Evolutionary conservation across 225 moss, liverwort and hornwort genomes (phyloP).

Genomic region (Thuidium tamariscinum): DNA sequence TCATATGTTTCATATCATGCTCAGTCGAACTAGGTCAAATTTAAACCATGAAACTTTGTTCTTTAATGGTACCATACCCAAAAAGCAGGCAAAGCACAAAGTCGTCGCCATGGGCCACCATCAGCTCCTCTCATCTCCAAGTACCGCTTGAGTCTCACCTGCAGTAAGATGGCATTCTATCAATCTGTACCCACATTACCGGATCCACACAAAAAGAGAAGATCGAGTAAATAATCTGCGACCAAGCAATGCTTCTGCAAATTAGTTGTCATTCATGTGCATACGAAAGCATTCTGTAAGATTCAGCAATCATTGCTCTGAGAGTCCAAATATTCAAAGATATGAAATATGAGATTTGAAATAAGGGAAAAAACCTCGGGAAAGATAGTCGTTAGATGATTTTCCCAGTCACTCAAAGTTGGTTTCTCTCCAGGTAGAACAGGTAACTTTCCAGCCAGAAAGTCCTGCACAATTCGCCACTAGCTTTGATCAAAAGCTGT

Average conservation of each 20-base stretch:
- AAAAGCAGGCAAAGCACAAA: constrained; percentile 82
- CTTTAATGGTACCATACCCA: constrained; percentile 28
- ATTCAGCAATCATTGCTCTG: not conserved
- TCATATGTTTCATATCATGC: not conserved
- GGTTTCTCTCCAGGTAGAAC: constrained; percentile 51
- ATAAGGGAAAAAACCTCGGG: constrained; percentile 42
- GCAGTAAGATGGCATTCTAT: not conserved
- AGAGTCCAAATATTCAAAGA: not conserved
- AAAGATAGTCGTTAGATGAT: constrained; percentile 74
- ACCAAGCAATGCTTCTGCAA: not conserved
- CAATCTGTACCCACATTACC: not conserved
- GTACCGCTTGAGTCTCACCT: constrained; percentile 80
- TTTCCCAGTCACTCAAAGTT: constrained; percentile 79
- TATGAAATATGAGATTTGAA: not conserved
- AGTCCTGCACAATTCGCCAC: constrained; percentile 33
- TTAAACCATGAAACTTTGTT: not conserved
- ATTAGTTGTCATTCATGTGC: not conserved
- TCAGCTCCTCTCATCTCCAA: constrained; percentile 92
- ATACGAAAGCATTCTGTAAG: not conserved
- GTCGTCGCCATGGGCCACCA: constrained; percentile 73
- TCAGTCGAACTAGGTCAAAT: not conserved
- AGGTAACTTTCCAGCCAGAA: constrained; percentile 52
- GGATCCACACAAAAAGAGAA: not conserved
- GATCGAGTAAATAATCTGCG: not conserved
- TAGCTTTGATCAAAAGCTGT: not conserved